phyloP scores from a whole-genome alignment of 345 rosid genomes.

The Schrenkiella parvula region DNA sequence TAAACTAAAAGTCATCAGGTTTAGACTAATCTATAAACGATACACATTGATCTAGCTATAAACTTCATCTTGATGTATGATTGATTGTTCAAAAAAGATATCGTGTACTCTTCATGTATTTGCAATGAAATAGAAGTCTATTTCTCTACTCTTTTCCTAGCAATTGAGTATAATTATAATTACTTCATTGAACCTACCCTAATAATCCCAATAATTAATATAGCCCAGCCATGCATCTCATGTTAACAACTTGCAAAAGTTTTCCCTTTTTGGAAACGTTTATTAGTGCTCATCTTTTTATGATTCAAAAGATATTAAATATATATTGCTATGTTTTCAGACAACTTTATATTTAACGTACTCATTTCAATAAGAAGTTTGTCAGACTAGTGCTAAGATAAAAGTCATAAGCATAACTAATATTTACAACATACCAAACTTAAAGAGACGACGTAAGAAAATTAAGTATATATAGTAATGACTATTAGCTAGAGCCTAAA shows the following conservation, averaged over 20 bases:
- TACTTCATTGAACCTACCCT: not conserved
- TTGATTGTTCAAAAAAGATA: not conserved
- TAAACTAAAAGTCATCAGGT: not conserved
- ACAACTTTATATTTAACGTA: not conserved
- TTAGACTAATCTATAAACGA: too few relatives aligned
- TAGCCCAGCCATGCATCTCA: conserved; percentile 3
- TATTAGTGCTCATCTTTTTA: conserved; percentile 6
- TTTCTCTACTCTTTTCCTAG: not conserved
- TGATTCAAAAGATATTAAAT: not conserved
- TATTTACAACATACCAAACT: not conserved
- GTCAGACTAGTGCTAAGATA: not conserved
- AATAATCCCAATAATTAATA: not conserved
- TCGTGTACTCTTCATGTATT: conserved; percentile 1
- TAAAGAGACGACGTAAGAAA: not conserved
- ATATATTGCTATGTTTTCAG: not conserved
- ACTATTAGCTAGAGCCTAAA: not conserved
- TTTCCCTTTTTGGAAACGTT: conserved; percentile 18
- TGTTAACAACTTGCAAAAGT: not conserved
- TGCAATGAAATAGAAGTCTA: not conserved
- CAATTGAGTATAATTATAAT: not conserved
- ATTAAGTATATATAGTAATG: not conserved
- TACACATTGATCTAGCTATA: too few relatives aligned
- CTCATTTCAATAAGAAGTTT: not conserved
- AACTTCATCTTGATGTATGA: not conserved
- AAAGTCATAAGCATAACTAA: conserved; percentile 3